Percentiles rank a stretch among this genome's conserved stretches.
Evolutionary conservation across 441 rosid species (phyloP).

Genomic region (Brassica hybrid): DNA sequence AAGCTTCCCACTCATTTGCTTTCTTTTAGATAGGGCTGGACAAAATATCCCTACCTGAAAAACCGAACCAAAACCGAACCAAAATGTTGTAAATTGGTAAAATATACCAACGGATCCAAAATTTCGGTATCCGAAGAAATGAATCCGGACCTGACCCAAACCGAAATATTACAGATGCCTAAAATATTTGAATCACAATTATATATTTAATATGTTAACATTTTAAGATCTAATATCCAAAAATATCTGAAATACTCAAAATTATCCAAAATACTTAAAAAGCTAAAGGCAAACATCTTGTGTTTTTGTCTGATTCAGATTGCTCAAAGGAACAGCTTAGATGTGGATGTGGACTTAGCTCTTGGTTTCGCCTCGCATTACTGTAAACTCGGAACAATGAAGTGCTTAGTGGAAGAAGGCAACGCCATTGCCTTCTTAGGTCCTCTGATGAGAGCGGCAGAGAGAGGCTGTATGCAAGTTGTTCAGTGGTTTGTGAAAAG

Average conservation of each 20-base stretch:
- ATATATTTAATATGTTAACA: no score
- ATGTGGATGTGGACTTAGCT: conserved; percentile 92
- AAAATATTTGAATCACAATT: no score
- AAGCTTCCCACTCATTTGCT: conserved; percentile 15
- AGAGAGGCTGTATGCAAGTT: conserved; percentile 93
- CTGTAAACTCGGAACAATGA: conserved; percentile 90
- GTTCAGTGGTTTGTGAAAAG: conserved; percentile 89
- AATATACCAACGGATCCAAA: no score
- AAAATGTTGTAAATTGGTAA: no score
- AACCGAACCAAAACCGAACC: no score
- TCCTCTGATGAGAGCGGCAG: conserved; percentile 92
- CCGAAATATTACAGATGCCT: no score
- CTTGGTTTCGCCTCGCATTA: conserved; percentile 91
- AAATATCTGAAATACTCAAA: no score
- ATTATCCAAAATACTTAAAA: no score
- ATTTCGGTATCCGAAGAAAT: no score
- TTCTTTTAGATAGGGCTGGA: background rate
- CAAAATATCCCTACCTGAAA: background rate
- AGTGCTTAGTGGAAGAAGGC: conserved; percentile 95
- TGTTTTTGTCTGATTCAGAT: conserved; percentile 55
- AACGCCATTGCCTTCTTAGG: conserved; percentile 90
- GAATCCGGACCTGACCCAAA: no score
- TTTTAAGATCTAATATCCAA: no score
- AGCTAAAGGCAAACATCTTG: background rate
- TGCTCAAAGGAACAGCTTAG: conserved; percentile 96